These are phyloP conservation scores for Prunus davidiana DNA, from an alignment of 306 rosid species.

Conservation along the genomic window DNA sequence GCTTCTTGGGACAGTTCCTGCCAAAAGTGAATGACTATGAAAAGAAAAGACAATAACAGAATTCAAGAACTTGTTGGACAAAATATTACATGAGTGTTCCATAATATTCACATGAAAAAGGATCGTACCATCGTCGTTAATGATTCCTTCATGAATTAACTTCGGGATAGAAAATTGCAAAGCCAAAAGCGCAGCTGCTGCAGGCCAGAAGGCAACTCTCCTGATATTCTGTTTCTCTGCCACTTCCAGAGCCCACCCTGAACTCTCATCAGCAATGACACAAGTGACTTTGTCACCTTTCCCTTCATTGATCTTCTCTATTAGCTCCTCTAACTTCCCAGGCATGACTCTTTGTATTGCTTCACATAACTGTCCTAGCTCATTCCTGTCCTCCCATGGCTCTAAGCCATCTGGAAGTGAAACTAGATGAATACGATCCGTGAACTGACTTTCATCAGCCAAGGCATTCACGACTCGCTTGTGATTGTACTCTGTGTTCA, in stretches of 20 bases:
- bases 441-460: neutral
- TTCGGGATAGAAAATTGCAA: slow-evolving; percentile 22
- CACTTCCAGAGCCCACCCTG: slow-evolving; percentile 49
- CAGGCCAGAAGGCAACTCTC: slow-evolving; percentile 43
- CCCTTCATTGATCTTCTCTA: slow-evolving; percentile 29
- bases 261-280: slow-evolving; percentile 32
- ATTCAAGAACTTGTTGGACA: neutral
- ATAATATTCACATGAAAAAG: neutral
- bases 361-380: slow-evolving; percentile 26
- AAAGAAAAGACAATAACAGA: neutral
- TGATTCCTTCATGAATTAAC: slow-evolving; percentile 34
- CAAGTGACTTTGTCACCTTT: slow-evolving; percentile 29
- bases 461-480: slow-evolving; percentile 31
- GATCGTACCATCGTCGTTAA: slow-evolving; percentile 39
- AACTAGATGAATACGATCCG: slow-evolving; percentile 30
- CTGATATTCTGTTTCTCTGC: slow-evolving; percentile 42
- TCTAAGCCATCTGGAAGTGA: slow-evolving; percentile 53
- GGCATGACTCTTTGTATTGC: slow-evolving; percentile 34
- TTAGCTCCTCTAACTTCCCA: slow-evolving; percentile 42
- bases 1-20: slow-evolving; percentile 12
- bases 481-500: slow-evolving; percentile 40
- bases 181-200: slow-evolving; percentile 41
- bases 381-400: slow-evolving; percentile 33
- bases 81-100: neutral
- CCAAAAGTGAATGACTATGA: neutral